These are phyloP conservation scores for Scheffersomyces ergatensis DNA, from an alignment of 805 yeast species.

Conservation along the genomic window DNA sequence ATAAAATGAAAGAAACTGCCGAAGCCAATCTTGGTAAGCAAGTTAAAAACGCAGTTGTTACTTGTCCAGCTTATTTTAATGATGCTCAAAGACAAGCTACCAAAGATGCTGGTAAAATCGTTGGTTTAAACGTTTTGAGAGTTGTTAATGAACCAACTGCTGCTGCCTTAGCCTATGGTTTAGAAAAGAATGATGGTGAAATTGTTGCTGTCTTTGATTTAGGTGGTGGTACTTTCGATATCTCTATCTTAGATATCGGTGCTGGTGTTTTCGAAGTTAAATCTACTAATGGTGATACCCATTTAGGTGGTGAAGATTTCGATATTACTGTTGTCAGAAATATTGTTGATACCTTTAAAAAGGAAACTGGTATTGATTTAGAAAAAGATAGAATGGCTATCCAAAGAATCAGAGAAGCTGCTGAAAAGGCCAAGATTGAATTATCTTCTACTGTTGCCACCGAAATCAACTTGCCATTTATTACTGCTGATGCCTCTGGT, in stretches of 20 bases:
- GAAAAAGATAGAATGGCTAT: conserved; percentile 69
- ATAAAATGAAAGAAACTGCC: conserved; percentile 98
- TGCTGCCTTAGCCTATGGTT: conserved; percentile 93
- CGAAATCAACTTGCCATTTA: conserved; percentile 77
- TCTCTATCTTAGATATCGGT: conserved; percentile 93
- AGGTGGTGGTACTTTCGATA: conserved; percentile 99
- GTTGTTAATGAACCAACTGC: conserved; percentile 92
- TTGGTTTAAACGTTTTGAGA: conserved; percentile 85
- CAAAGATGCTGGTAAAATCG: conserved; percentile 97
- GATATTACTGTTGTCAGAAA: conserved; percentile 84
- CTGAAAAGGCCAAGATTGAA: conserved; percentile 88
- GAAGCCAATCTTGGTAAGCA: conserved; percentile 86
- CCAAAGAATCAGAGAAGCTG: conserved; percentile 84
- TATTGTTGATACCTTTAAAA: conserved; percentile 75
- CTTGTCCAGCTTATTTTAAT: conserved; percentile 88
- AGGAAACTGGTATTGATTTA: conserved; percentile 67
- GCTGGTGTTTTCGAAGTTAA: conserved; percentile 98
- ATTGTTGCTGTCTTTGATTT: conserved; percentile 95
- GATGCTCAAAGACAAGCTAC: conserved; percentile 93
- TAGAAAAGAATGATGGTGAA: conserved; percentile 75
- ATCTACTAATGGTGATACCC: conserved; percentile 96
- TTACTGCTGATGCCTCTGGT: conserved; percentile 82
- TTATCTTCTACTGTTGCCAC: conserved; percentile 72
- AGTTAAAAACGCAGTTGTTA: conserved; percentile 85
- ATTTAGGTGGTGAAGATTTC: conserved; percentile 90